Conservation (phyloP, 257 asterid genomes). For the Cordia subcordata region DNA sequence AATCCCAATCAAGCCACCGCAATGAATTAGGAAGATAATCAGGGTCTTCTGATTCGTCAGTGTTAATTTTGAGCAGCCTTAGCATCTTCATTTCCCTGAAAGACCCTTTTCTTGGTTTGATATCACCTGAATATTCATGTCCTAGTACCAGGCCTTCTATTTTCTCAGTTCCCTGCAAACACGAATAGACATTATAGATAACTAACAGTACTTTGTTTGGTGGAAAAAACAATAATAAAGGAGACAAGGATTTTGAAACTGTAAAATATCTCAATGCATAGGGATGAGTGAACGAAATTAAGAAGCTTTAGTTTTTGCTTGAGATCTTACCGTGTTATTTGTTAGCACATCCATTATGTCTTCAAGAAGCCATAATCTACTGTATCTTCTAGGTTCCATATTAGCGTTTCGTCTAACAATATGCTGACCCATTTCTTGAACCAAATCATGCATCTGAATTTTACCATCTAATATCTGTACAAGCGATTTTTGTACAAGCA, state of each 20-base stretch:
- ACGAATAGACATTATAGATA: no score
- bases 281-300: no score
- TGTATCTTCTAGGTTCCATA: not conserved
- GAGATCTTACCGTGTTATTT: conserved; percentile 12
- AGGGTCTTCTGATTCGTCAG: not conserved
- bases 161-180: conserved; percentile 5
- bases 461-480: conserved; percentile 3
- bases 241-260: no score
- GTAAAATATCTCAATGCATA: no score
- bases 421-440: conserved; percentile 13
- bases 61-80: conserved; percentile 5
- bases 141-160: conserved; percentile 2
- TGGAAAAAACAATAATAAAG: no score
- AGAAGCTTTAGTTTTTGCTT: not conserved
- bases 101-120: not conserved
- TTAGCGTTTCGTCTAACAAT: conserved; percentile 7
- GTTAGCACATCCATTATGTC: conserved; percentile 8
- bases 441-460: conserved; percentile 15
- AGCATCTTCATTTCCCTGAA: conserved; percentile 3
- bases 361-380: conserved; percentile 11
- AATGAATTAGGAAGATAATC: conserved; percentile 13
- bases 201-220: no score
- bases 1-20: conserved; percentile 10
- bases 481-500: conserved; percentile 12
- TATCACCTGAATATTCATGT: not conserved